Evolutionary conservation across 2,329 filamentous ascomycete species (phyloP).

Genomic region (Fusarium sp.): DNA sequence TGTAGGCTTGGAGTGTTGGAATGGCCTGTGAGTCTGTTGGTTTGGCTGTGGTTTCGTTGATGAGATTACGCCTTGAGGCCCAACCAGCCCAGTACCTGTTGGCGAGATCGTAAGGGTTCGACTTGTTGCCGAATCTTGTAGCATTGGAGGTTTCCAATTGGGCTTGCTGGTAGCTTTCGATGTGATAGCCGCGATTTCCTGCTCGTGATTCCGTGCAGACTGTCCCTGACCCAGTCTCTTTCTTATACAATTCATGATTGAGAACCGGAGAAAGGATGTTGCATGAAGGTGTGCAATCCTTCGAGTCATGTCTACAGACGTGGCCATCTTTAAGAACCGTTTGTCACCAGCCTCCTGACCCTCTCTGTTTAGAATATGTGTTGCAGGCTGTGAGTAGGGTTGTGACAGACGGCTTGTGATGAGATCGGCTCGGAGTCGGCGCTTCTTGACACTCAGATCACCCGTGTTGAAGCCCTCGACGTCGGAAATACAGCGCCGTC

Average conservation of each 20-base stretch:
- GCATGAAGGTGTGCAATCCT: constrained; percentile 58
- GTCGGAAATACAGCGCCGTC: constrained; percentile 64
- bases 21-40: constrained; percentile 11
- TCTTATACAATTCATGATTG: constrained; percentile 71
- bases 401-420: constrained; percentile 77
- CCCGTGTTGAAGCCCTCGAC: constrained; percentile 68
- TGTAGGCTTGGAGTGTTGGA: constrained; percentile 34
- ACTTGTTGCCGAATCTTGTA: constrained; percentile 37
- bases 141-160: constrained; percentile 39
- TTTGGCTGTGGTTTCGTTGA: constrained; percentile 16
- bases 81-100: constrained; percentile 16
- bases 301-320: constrained; percentile 52
- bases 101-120: constrained; percentile 33
- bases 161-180: constrained; percentile 35
- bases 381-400: constrained; percentile 75
- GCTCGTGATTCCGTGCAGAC: constrained; percentile 48
- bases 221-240: constrained; percentile 53
- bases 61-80: constrained; percentile 8
- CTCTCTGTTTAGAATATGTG: constrained; percentile 74
- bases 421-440: constrained; percentile 69
- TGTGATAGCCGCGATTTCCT: constrained; percentile 36
- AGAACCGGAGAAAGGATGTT: constrained; percentile 69
- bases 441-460: constrained; percentile 70
- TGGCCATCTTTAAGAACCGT: constrained; percentile 61
- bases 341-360: constrained; percentile 57